Conservation (phyloP, 208 protist genomes). For the Trypanosoma congolense region DNA sequence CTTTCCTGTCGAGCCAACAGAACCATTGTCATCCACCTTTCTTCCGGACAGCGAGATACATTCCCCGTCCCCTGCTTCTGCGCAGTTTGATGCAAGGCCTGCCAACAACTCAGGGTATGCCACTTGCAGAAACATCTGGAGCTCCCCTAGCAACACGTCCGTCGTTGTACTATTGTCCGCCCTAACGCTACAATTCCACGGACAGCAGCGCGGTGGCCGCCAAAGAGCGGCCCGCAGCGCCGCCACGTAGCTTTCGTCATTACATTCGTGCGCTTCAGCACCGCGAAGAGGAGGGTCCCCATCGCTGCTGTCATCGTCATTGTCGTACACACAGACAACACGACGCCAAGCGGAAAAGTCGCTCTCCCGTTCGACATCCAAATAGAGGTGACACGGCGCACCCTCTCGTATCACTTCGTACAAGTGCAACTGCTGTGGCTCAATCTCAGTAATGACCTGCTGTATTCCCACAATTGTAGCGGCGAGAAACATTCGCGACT, state of each 20-base stretch:
- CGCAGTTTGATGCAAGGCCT: neutral
- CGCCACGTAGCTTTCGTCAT: neutral
- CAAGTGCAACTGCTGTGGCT: constrained; percentile 56
- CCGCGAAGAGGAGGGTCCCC: constrained; percentile 1
- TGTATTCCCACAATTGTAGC: constrained; percentile 30
- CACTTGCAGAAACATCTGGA: constrained; percentile 34
- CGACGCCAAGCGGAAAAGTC: constrained; percentile 27
- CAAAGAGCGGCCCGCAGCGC: constrained; percentile 20
- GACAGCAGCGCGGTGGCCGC: constrained; percentile 28
- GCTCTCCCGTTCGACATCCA: constrained; percentile 78
- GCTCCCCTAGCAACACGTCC: constrained; percentile 34
- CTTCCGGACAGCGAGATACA: too few species aligned
- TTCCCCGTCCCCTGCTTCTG: too few species aligned
- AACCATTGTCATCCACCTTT: too few species aligned
- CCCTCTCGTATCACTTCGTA: constrained; percentile 83
- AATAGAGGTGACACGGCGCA: constrained; percentile 66
- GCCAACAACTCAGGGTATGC: constrained; percentile 25
- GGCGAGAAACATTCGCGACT: constrained; percentile 76
- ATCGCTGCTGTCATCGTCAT: constrained; percentile 20
- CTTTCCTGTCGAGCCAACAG: neutral
- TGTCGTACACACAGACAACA: constrained; percentile 12
- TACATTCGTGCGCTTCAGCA: constrained; percentile 6
- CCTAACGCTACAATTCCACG: constrained; percentile 37
- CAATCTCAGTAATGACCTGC: constrained; percentile 30
- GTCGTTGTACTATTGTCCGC: constrained; percentile 39